Percentiles rank a stretch among this genome's conserved stretches.
Evolutionary conservation across 345 rosid genomes (phyloP).

Genomic region (Corymbia maculata): DNA sequence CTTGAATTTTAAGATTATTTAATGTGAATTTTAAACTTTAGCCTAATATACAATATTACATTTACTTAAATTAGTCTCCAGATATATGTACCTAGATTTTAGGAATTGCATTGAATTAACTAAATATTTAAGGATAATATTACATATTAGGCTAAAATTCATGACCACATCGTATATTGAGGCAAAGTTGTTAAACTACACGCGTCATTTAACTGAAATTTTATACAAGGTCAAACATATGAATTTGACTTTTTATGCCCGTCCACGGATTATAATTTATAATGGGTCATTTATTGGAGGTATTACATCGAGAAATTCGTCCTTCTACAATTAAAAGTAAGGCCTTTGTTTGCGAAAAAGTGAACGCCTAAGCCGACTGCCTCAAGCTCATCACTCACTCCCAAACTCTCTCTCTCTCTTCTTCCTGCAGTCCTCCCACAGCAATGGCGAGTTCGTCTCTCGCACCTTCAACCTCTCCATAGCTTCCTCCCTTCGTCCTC

Average conservation of each 20-base stretch:
- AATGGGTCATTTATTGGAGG: not conserved
- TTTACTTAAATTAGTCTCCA: too few relatives aligned
- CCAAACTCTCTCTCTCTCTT: not conserved
- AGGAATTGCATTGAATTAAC: rapidly evolving
- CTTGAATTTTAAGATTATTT: too few relatives aligned
- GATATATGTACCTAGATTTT: rapidly evolving
- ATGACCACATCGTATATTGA: not conserved
- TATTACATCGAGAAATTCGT: not conserved
- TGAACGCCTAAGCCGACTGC: not conserved
- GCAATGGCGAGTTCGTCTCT: not conserved
- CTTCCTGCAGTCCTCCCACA: not conserved
- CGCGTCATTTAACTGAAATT: too few relatives aligned
- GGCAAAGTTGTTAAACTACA: too few relatives aligned
- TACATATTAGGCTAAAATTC: not conserved
- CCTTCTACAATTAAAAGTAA: not conserved
- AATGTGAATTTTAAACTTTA: not conserved
- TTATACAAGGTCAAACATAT: not conserved
- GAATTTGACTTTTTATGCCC: not conserved
- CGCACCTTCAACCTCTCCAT: not conserved
- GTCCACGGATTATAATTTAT: not conserved
- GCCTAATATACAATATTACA: too few relatives aligned
- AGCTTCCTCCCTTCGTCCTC: not conserved
- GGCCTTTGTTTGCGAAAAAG: not conserved
- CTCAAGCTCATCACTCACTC: not conserved
- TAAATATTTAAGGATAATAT: rapidly evolving